A percentile compares a stretch with the other conserved stretches of the same genome.
phyloP scores from a whole-genome alignment of 2,329 filamentous ascomycete species.

The Penicillium sp. region DNA sequence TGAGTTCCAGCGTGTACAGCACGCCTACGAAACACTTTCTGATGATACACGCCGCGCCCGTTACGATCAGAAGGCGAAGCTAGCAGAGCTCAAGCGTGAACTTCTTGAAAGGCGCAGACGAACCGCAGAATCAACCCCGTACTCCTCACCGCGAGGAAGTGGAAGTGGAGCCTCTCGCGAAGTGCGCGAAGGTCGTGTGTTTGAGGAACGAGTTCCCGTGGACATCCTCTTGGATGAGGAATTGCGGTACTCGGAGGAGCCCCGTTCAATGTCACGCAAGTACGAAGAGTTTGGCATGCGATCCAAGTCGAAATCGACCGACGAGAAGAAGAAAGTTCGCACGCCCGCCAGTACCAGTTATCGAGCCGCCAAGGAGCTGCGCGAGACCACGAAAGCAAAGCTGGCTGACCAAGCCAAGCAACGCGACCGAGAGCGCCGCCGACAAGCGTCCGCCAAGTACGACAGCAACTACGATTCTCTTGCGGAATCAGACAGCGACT shows the following conservation, averaged over 20 bases:
- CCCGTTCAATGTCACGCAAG: constrained; percentile 42
- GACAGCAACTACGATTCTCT: constrained; percentile 25
- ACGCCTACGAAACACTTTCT: constrained; percentile 87
- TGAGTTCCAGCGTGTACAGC: constrained; percentile 89
- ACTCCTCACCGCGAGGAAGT: constrained; percentile 24
- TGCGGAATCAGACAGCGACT: constrained; percentile 36
- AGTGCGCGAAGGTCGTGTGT: constrained; percentile 44
- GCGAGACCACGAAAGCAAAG: constrained; percentile 33
- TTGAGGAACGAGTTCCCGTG: constrained; percentile 47
- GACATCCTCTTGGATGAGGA: constrained; percentile 42
- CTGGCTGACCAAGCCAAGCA: constrained; percentile 40
- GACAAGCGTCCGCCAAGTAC: constrained; percentile 44
- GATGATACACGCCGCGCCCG: constrained; percentile 70
- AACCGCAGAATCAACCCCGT: constrained; percentile 15
- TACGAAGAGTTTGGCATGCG: constrained; percentile 40
- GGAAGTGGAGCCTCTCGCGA: constrained; percentile 33
- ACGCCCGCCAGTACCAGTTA: constrained; percentile 24
- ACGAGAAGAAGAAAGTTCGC: constrained; percentile 40
- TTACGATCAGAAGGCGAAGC: constrained; percentile 75
- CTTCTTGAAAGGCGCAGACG: constrained; percentile 48
- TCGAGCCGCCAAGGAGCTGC: constrained; percentile 36
- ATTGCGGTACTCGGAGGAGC: constrained; percentile 39
- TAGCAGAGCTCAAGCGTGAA: constrained; percentile 65
- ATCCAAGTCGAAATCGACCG: constrained; percentile 33
- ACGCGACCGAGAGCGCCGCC: constrained; percentile 46